A percentile compares a stretch with the other conserved stretches of the same genome.
Evolutionary conservation across 2,329 filamentous ascomycete species (phyloP).

Genomic region (Apiospora saccharicola): DNA sequence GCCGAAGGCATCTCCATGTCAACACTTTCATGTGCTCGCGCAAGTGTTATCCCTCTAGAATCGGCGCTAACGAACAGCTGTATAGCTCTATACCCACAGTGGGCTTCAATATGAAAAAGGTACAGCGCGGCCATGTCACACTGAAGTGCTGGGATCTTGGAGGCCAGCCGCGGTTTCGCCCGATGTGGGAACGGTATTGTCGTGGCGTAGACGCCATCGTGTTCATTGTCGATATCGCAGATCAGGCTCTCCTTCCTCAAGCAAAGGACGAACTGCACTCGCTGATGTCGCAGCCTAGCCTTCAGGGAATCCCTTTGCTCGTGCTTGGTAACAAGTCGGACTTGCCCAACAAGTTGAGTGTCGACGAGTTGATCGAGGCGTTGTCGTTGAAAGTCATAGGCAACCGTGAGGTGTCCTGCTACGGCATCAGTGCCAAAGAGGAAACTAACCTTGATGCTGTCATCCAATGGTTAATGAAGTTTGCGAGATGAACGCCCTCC

Average conservation of each 20-base stretch:
- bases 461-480: conserved; percentile 93
- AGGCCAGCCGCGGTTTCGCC: conserved; percentile 93
- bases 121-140: conserved; percentile 97
- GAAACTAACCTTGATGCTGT: conserved; percentile 98
- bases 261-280: conserved; percentile 93
- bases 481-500: conserved; percentile 67
- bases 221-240: conserved; percentile 97
- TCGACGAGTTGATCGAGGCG: conserved; percentile 94
- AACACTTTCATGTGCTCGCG: conserved; percentile 6
- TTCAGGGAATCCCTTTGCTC: conserved; percentile 89
- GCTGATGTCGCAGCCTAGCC: conserved; percentile 81
- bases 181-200: conserved; percentile 99
- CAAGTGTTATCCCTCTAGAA: conserved; percentile 11
- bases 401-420: conserved; percentile 95
- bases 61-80: conserved; percentile 1
- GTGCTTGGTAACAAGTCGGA: conserved; percentile 98
- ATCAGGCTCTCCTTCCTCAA: conserved; percentile 78
- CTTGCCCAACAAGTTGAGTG: conserved; percentile 85
- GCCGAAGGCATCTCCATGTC: conserved; percentile 1
- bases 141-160: conserved; percentile 99
- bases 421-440: conserved; percentile 98
- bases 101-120: conserved; percentile 98
- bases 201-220: conserved; percentile 97
- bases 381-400: conserved; percentile 89
- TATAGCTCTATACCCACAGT: conserved; percentile 94